Conservation (phyloP, 768 basidiomycete genomes). For the Piloderma croceum region DNA sequence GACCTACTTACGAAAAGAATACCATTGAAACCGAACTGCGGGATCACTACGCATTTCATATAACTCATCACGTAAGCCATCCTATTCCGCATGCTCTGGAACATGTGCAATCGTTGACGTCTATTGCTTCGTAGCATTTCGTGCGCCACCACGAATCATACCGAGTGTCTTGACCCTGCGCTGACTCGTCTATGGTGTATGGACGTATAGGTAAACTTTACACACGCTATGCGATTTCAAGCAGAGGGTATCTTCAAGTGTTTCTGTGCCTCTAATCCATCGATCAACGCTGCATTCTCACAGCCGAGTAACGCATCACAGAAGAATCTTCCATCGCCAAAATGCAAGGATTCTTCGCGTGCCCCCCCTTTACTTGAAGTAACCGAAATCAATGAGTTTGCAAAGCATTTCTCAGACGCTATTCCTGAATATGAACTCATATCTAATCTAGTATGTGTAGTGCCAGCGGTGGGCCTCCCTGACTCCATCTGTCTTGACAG, state of each 20-base stretch:
- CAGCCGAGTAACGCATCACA: conserved; percentile 46
- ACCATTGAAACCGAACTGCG: no score
- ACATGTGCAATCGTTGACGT: conserved; percentile 1
- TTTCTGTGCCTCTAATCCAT: conserved; percentile 74
- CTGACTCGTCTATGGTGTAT: conserved; percentile 84
- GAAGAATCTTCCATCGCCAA: conserved; percentile 60
- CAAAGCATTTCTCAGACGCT: conserved; percentile 74
- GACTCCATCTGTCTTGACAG: no score
- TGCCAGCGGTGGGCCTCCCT: no score
- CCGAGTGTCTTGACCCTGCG: conserved; percentile 87
- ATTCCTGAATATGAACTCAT: conserved; percentile 86
- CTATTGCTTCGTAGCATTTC: conserved; percentile 48
- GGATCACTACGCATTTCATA: no score
- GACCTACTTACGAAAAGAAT: no score
- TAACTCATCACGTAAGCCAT: no score
- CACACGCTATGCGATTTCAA: conserved; percentile 88
- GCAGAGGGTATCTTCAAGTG: conserved; percentile 91
- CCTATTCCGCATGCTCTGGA: no score
- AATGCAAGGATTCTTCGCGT: conserved; percentile 54
- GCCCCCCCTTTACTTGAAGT: conserved; percentile 68
- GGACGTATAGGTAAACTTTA: conserved; percentile 92
- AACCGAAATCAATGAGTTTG: conserved; percentile 68
- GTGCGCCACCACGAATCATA: conserved; percentile 92
- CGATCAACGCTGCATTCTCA: conserved; percentile 19
- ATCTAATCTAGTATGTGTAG: no score